Base-by-base conservation (phyloP, 1,284 basidiomycete species). In the Leccinum subfulvum region DNA sequence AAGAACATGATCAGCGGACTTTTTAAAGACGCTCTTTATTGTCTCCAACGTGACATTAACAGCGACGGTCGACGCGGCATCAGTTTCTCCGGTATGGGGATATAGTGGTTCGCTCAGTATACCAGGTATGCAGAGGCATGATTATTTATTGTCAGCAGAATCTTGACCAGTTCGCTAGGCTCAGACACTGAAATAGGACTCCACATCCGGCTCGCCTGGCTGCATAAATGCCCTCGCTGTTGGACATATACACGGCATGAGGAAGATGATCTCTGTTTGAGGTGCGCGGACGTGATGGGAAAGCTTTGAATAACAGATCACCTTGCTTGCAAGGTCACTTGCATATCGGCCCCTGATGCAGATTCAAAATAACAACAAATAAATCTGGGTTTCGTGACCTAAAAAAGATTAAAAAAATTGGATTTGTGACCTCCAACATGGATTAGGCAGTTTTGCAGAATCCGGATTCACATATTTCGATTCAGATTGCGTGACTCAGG, bases 11-110 rank as follows among this genome's bases (percentile, higher is more conserved):
- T 33, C 61, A 93, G 91, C 82, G 67, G 69, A 75, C 10, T 81
- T 86, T 62, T 77, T 95, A 33, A 87, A 87, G 68, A 87, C 85
- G 0, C 77, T 95, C 3, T 91, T 93, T 73, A 91, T 93, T 61
- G 89, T 92, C 3, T 94, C 93, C 1, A 80, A 88, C 57, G 89
- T 84, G 16, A 75, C 72, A 13, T 64, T 90, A 14, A 73, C 73
- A 0, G 77, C 83, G 62, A 76, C 81, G 62, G 78, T 73, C 3
- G 78, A 79, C 8, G 65, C 79, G 9, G 76, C 76, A 5, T 71
- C 77, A 0, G 62, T 67, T 4, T 74, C 79, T 9, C 71, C 79
- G 33, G 33, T 33, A 33, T 33, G 33, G 33, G 33, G 33, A 11
- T 84, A 86, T 68, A 72, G 71, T 23, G 76, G 78, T 26, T 78